Base-by-base conservation (phyloP, 805 yeast genomes). In the Zygosaccharomyces kombuchaensis region DNA sequence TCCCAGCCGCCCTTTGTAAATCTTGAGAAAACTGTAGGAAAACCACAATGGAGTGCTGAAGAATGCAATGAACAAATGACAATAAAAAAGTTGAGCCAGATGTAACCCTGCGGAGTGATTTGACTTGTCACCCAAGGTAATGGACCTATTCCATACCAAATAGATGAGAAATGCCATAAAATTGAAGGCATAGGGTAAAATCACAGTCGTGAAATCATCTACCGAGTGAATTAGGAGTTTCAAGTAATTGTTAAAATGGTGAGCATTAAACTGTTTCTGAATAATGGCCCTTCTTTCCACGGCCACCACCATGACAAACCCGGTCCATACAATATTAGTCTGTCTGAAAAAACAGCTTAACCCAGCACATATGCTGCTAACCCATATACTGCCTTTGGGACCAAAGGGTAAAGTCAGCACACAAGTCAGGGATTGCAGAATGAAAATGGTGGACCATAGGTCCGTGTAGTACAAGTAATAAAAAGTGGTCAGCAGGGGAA, bases 311-410 rank as follows among this genome's bases (percentile, higher is more conserved):
- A 79, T 67, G 0, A 82, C 70, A 52, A 86, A 81, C 0, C 76
- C 80, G 10, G 80, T 74, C 99, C 99, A 93, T 0, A 89, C 71
- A 27, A 93, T 81, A 57, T 93, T 93, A 0, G 99, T 93, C 57
- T 93, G 99, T 51, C 99, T 76, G 60, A 93, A 83, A 59, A 77
- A 67, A 30, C 93, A 70, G 57, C 96, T 84, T 4, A 73, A 23
- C 4, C 80, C 73, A 0, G 87, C 86, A 21, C 82, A 53, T 4
- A 76, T 2, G 0, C 84, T 83, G 47, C 88, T 72, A 1, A 71
- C 26, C 60, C 68, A 62, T 14, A 69, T 55, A 46, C 74, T 69
- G 8, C 37, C 50, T 8, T 35, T 58, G 16, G 62, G 61, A 7
- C 72, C 72, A 46, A 57, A 60, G 3, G 73, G 73, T 14, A 65